Evolutionary conservation across 768 basidiomycete species (phyloP).

Genomic region (Hirschioporus abietinus): DNA sequence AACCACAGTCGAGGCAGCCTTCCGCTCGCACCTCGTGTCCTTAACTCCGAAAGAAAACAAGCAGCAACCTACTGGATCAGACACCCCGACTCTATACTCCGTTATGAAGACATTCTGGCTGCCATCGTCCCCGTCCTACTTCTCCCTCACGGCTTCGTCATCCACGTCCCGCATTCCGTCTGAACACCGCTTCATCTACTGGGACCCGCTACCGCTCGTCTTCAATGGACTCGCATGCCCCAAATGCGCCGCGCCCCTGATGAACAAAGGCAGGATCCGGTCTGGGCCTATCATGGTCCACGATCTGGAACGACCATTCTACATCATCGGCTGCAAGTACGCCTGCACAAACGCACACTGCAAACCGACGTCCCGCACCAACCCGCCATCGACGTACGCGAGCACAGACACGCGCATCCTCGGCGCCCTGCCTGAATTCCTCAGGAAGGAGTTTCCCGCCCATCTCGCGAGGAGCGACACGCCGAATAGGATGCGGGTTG

Average conservation of each 20-base stretch:
- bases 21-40: constrained; percentile 69
- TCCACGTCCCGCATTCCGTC: constrained; percentile 63
- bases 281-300: constrained; percentile 74
- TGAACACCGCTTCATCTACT: constrained; percentile 77
- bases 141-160: constrained; percentile 69
- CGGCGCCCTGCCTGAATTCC: constrained; percentile 57
- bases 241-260: constrained; percentile 50
- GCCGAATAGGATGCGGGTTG: constrained; percentile 13
- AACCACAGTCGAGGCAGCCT: constrained; percentile 68
- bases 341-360: constrained; percentile 53
- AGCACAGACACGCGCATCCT: constrained; percentile 71
- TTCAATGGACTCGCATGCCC: constrained; percentile 81
- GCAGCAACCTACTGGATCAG: constrained; percentile 37
- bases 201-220: constrained; percentile 79
- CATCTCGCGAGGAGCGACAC: constrained; percentile 32
- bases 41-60: constrained; percentile 42
- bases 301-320: constrained; percentile 76
- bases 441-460: constrained; percentile 73
- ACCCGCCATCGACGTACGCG: constrained; percentile 61
- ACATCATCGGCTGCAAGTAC: constrained; percentile 82
- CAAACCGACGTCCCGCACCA: constrained; percentile 29
- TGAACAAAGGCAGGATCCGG: constrained; percentile 66
- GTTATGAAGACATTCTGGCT: constrained; percentile 83
- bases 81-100: constrained; percentile 68
- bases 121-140: constrained; percentile 72